Percentiles rank a stretch among this genome's conserved stretches.
Conservation (phyloP, 2,329 filamentous ascomycete species). For the Neonectria ditissima region DNA sequence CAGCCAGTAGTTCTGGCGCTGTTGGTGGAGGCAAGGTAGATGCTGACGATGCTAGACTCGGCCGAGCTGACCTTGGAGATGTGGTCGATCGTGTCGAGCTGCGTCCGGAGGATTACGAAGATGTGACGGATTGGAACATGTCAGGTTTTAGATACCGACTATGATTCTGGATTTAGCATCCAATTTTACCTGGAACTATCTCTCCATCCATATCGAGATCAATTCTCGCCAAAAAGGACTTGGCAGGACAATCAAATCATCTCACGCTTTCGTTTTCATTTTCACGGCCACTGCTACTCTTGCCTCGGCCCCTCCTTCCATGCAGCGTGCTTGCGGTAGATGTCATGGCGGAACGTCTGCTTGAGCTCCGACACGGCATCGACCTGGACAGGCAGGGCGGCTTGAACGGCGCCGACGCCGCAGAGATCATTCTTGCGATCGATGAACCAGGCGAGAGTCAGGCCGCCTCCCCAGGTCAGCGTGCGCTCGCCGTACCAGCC, state of each 20-base stretch:
- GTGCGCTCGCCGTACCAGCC: slow-evolving; percentile 58
- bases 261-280: too few relatives aligned
- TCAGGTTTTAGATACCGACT: slow-evolving; percentile 69
- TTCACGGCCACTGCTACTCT: not conserved
- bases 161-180: slow-evolving; percentile 34
- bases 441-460: slow-evolving; percentile 61
- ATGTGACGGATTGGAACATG: slow-evolving; percentile 71
- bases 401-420: slow-evolving; percentile 55
- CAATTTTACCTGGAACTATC: too few relatives aligned
- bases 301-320: slow-evolving; percentile 25
- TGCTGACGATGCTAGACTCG: not conserved
- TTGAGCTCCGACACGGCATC: slow-evolving; percentile 49
- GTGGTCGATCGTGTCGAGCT: slow-evolving; percentile 15
- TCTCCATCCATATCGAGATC: too few relatives aligned
- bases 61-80: not conserved
- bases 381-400: slow-evolving; percentile 49
- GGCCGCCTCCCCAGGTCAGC: slow-evolving; percentile 59
- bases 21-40: slow-evolving; percentile 46
- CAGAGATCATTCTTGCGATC: slow-evolving; percentile 61
- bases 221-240: too few relatives aligned
- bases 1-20: slow-evolving; percentile 50
- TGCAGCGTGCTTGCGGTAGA: slow-evolving; percentile 52
- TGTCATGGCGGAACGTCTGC: slow-evolving; percentile 55
- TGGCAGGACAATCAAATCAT: too few relatives aligned
- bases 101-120: slow-evolving; percentile 60